Evolutionary conservation across 2,329 filamentous ascomycete genomes (phyloP), one percentile per base, ranked within the genome.

Genomic region (Endothia cerciana): DNA sequence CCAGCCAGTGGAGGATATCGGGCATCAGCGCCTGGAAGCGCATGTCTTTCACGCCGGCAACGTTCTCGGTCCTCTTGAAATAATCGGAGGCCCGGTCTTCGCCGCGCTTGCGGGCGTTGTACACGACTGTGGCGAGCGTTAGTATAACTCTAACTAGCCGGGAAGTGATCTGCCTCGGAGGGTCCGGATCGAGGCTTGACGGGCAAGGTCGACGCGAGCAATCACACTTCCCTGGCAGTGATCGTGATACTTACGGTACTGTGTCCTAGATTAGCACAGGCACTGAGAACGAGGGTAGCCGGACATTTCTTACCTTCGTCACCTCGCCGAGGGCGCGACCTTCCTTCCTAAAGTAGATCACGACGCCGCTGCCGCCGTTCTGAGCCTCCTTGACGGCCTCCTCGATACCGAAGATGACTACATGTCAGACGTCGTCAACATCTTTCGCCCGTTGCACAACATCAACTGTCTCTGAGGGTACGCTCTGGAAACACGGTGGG

Each of bases 331-430:
- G 82, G 45, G 94, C 95, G 71, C 95, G 87, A 40, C 95, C 95
- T 81, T 99, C 95, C 77, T 99, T 99, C 71, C 95, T 89, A 87
- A 98, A 99, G 78, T 99, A 99, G 76, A 98, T 97, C 63, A 98
- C 95, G 28, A 97, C 93, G 65, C 94, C 94, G 72, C 91, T 94
- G 58, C 94, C 94, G 62, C 94, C 94, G 65, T 91, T 93, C 76
- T 98, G 95, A 13, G 95, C 95, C 79, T 98, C 93, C 74, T 96
- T 97, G 72, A 99, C 94, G 15, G 95, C 95, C 78, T 99, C 95
- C 74, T 97, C 93, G 68, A 99, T 96, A 68, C 95, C 95, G 76
- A 96, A 98, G 74, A 97, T 96, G 65, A 98, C 66, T 68, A 41
- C 2, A 41, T 7, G 4, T 28, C 22, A 30, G 22, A 25, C 10